Evolutionary conservation across 768 basidiomycete species (phyloP).

Genomic region (Boletus rubescentipes): DNA sequence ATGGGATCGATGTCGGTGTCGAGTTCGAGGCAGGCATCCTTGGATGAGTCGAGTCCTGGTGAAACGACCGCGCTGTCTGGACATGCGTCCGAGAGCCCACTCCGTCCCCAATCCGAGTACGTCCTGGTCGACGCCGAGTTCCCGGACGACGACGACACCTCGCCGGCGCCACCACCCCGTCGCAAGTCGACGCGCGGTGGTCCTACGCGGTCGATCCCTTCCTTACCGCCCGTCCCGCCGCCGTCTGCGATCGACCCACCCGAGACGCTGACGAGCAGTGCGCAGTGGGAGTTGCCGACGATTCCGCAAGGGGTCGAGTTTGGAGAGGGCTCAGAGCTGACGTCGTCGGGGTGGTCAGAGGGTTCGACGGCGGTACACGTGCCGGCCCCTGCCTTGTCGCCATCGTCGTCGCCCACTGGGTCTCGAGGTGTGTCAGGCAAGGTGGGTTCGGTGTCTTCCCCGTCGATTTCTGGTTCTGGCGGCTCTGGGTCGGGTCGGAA

Average conservation of each 20-base stretch:
- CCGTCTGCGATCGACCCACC: slow-evolving; percentile 36
- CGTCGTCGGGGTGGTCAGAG: slow-evolving; percentile 64
- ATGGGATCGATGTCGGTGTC: slow-evolving; percentile 27
- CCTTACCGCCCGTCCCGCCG: slow-evolving; percentile 39
- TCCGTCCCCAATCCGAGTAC: slow-evolving; percentile 47
- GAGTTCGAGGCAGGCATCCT: slow-evolving; percentile 41
- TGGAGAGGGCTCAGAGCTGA: slow-evolving; percentile 42
- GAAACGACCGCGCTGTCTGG: slow-evolving; percentile 7
- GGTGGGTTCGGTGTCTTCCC: not conserved
- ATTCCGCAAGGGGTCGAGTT: slow-evolving; percentile 59
- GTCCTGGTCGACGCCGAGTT: slow-evolving; percentile 61
- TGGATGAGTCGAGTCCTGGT: slow-evolving; percentile 23
- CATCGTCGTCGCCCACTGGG: slow-evolving; percentile 7
- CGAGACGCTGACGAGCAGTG: slow-evolving; percentile 39
- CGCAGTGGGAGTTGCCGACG: slow-evolving; percentile 66
- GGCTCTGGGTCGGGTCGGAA: not conserved
- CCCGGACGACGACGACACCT: slow-evolving; percentile 33
- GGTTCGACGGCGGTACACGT: slow-evolving; percentile 41
- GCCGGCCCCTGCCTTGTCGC: slow-evolving; percentile 20
- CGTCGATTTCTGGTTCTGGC: not conserved
- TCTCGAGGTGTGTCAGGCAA: slow-evolving; percentile 12
- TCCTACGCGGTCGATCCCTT: slow-evolving; percentile 15
- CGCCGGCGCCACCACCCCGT: slow-evolving; percentile 41
- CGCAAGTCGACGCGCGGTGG: slow-evolving; percentile 32
- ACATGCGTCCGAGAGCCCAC: not conserved